phyloP scores from a whole-genome alignment of 768 basidiomycete genomes.

The Guyanaporus albipodus region DNA sequence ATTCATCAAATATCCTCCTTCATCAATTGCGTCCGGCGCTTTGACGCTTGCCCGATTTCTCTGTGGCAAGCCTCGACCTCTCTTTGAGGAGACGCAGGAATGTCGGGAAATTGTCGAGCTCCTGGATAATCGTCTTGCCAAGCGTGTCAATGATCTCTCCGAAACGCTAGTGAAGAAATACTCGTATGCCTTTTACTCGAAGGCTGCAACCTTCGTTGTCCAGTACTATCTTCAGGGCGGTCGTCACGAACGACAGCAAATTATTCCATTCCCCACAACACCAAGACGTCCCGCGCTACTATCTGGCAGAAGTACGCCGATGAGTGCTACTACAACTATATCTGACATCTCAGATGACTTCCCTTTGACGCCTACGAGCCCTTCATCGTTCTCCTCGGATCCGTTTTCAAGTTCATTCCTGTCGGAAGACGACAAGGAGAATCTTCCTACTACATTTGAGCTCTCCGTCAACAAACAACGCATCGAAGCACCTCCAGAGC shows the following conservation, averaged over 20 bases:
- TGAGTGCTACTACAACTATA: conserved; percentile 66
- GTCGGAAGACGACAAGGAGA: conserved; percentile 78
- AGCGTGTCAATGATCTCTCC: conserved; percentile 88
- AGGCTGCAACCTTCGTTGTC: conserved; percentile 89
- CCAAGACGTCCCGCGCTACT: conserved; percentile 36
- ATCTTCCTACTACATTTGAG: conserved; percentile 66
- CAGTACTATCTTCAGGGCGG: conserved; percentile 92
- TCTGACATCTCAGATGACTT: conserved; percentile 82
- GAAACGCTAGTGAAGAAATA: conserved; percentile 98
- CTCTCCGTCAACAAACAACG: conserved; percentile 69
- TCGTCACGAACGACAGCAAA: conserved; percentile 53
- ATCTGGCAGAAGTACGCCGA: conserved; percentile 66
- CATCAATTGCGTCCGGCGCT: conserved; percentile 85
- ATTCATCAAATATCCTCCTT: conserved; percentile 82
- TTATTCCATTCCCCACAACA: conserved; percentile 59
- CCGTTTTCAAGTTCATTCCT: conserved; percentile 56
- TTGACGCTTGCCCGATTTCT: conserved; percentile 86
- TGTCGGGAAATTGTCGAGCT: conserved; percentile 80
- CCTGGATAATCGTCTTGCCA: conserved; percentile 82
- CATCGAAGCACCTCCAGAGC: conserved; percentile 65
- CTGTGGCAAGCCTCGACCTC: conserved; percentile 71
- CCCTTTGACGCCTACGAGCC: conserved; percentile 78
- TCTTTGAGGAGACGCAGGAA: conserved; percentile 82
- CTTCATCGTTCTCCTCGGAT: conserved; percentile 41
- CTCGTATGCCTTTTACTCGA: conserved; percentile 94